Conservation (phyloP, 1,284 basidiomycete genomes). For the Sporisorium exsertum region DNA sequence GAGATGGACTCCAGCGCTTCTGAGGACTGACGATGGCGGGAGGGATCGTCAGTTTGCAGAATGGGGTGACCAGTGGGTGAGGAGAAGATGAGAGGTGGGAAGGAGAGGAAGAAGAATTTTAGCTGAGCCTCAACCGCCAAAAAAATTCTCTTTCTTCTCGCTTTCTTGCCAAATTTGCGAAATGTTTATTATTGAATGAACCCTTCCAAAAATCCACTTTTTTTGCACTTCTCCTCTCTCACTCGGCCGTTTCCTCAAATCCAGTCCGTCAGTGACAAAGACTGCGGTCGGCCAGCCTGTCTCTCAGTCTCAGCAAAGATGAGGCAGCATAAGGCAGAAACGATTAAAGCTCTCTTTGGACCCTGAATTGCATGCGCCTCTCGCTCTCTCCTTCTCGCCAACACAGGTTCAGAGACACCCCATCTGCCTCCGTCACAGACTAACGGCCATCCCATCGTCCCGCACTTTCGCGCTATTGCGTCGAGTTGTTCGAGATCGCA, state of each 20-base stretch:
- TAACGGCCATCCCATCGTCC: not conserved
- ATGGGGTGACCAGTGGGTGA: slow-evolving; percentile 35
- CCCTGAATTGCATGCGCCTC: slow-evolving; percentile 7
- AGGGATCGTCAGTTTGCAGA: not conserved
- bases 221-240: slow-evolving; percentile 20
- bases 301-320: not conserved
- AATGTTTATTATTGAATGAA: slow-evolving; percentile 17
- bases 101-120: slow-evolving; percentile 6
- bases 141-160: slow-evolving; percentile 21
- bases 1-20: not conserved
- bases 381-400: not conserved
- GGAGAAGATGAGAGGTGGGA: slow-evolving; percentile 20
- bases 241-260: slow-evolving; percentile 17
- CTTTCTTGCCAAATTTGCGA: slow-evolving; percentile 1
- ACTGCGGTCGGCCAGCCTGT: slow-evolving; percentile 11
- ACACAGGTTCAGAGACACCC: slow-evolving; percentile 2
- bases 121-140: slow-evolving; percentile 20
- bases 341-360: slow-evolving; percentile 13
- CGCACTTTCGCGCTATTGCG: not conserved
- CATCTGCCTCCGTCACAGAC: not conserved
- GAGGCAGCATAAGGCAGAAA: not conserved
- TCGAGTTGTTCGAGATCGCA: no score
- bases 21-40: not conserved
- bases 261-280: not conserved
- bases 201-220: slow-evolving; percentile 10